A percentile compares a stretch with the other conserved stretches of the same genome.
These are phyloP conservation scores for Ploettnerulaceae sp. DNA, from an alignment of 2,329 filamentous ascomycete species.

Conservation along the genomic window DNA sequence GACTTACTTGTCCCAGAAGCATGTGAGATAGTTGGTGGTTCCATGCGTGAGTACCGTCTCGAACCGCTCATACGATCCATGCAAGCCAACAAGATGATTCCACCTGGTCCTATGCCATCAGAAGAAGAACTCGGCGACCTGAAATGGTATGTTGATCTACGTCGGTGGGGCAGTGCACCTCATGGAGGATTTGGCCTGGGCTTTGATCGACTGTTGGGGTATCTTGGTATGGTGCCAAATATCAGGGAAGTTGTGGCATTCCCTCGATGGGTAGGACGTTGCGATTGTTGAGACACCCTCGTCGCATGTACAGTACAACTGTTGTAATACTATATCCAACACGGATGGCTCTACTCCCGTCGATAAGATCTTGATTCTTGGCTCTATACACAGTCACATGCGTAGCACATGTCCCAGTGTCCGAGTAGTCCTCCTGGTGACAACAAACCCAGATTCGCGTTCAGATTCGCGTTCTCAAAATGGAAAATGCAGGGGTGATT, in stretches of 20 bases:
- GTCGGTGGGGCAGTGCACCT: conserved; percentile 64
- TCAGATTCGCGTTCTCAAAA: not conserved
- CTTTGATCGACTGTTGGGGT: conserved; percentile 64
- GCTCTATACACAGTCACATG: conserved; percentile 2
- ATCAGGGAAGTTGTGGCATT: conserved; percentile 66
- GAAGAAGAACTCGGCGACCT: conserved; percentile 43
- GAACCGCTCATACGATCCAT: conserved; percentile 54
- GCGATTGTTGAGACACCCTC: conserved; percentile 32
- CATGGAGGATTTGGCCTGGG: conserved; percentile 70
- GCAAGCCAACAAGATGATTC: conserved; percentile 50
- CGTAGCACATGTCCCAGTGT: conserved; percentile 3
- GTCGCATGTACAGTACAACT: conserved; percentile 7
- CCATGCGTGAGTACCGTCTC: conserved; percentile 63
- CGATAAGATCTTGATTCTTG: not conserved
- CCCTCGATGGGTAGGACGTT: conserved; percentile 49
- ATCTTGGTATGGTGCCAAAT: conserved; percentile 60
- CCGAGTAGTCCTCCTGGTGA: not conserved
- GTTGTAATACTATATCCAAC: conserved; percentile 13
- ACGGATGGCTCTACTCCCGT: conserved; percentile 3
- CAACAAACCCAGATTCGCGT: not conserved
- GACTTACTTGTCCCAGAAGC: conserved; percentile 65
- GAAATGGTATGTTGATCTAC: conserved; percentile 66
- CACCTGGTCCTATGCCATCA: conserved; percentile 18
- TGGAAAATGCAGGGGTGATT: too few relatives aligned
- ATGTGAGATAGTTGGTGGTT: conserved; percentile 65